Base-by-base conservation (phyloP, 1,284 basidiomycete genomes). In the Melampsora americana region DNA sequence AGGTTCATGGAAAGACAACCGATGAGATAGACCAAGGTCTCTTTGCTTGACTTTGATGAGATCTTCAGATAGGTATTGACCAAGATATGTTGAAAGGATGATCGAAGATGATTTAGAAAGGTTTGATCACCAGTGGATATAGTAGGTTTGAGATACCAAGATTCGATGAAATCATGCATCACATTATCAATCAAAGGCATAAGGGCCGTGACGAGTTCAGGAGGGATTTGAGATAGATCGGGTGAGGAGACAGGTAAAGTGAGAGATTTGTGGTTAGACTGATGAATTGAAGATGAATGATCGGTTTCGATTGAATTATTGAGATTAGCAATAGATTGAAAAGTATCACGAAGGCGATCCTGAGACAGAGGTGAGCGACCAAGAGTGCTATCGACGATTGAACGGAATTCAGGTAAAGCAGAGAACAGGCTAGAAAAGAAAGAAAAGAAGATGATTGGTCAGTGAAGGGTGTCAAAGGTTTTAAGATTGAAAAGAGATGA, bases 1-100 rank as follows among this genome's bases (percentile, higher is more conserved):
- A 74, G 72, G 23, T 74, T 74, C 72, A 74, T 74, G 16, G 72
- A 67, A 28, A 74, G 42, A 61, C 72, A 74, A 23, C 72, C 72
- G 30, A 74, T 59, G 2, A 74, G 46, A 35, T 74, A 74, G n/a
- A 74, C 66, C 28, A 67, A 48, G 5, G 72, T 74, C 44, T 74
- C 72, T 59, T 67, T 66, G 42, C 50, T 66, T 12, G 72, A 74
- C 42, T 74, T 74, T 42, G 64, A 66, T 4, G 65, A 60, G 14
- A 74, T 14, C 35, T 66, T 66, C 11, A 35, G 32, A 67, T 74
- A 66, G 4, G 72, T 64, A 20, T 67, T 67, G 35, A 67, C 44
- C 23, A 74, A 53, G 65, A 74, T 67, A 32, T 74, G 64, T 53
- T 74, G 35, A 20, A 74, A 59, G 35, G 65, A 50, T 42, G 35